Evolutionary conservation across 2,329 filamentous ascomycete genomes (phyloP), one percentile per base, ranked within the genome.

Genomic region (Phoma sp.): DNA sequence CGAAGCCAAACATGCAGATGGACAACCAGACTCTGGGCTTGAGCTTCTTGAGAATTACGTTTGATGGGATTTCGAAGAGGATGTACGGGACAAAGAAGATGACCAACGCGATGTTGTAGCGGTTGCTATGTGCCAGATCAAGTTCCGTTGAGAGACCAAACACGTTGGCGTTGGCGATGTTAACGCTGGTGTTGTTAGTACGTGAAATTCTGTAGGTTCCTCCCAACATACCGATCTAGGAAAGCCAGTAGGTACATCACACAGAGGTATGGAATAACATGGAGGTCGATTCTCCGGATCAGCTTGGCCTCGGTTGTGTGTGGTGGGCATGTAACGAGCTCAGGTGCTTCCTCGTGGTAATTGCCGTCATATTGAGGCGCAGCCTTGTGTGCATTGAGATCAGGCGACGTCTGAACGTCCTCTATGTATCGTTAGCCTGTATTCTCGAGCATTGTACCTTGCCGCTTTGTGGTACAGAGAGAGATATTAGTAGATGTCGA

Each of bases 1-100:
- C 90, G 63, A 96, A 97, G 53, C 85, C 77, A 60, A 93, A 89
- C 89, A 96, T 96, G 78, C 93, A 96, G 46, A 85, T 71, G 4
- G 88, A 87, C 20, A 96, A 74, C 81, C 81, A 83, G 20, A 83
- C 63, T 56, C 81, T 77, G 0, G 81, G 81, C 59, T 77, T 80
- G 56, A 83, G 74, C 48, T 78, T 78, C 67, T 83, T 83, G 40
- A 83, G 71, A 2, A 83, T 58, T 15, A 83, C 69, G 48, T 84
- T 84, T 21, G 76, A 79, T 0, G 81, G 81, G 18, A 84, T 81
- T 54, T 84, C 81, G 55, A 82, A 79, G 2, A 83, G 66, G n/a
- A 83, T 73, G 48, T 83, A 81, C 0, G 78, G 77, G 6, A 83
- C 78, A 66, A 83, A 83, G 72, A 84, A 83, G 57, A 83, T 81